Evolutionary conservation across 2,329 filamentous ascomycete species (phyloP).

Genomic region (Hortaea werneckii): DNA sequence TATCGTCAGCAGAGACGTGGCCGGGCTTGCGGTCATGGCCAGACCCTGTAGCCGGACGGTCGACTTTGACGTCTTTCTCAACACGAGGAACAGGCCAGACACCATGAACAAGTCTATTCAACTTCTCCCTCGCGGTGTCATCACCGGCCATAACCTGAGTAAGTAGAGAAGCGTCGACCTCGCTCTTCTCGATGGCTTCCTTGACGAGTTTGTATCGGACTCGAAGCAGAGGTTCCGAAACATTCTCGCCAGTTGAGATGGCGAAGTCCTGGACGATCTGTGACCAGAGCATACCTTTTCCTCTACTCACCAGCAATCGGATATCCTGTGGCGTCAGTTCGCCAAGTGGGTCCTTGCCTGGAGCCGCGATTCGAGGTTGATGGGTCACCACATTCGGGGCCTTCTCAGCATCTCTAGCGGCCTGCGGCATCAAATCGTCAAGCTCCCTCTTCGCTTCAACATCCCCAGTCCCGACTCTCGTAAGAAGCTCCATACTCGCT

Average conservation of each 20-base stretch:
- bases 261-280: constrained; percentile 2
- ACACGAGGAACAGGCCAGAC: background rate
- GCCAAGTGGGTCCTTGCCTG: background rate
- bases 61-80: no score
- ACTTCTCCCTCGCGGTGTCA: background rate
- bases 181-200: background rate
- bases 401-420: background rate
- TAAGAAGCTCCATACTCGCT: background rate
- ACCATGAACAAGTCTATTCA: constrained; percentile 1
- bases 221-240: background rate
- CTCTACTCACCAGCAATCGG: constrained; percentile 1
- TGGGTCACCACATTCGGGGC: background rate
- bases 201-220: constrained; percentile 6
- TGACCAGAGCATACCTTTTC: background rate
- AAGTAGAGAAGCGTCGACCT: background rate
- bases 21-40: no score
- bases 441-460: background rate
- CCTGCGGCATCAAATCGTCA: background rate
- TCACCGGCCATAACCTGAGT: background rate
- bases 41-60: no score
- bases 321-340: constrained; percentile 1
- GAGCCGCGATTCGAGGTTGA: background rate
- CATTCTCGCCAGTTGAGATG: constrained; percentile 1
- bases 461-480: background rate
- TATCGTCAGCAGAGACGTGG: no score